Base-by-base conservation (phyloP, 164 flowering plant genomes). In the Protea cynaroides region DNA sequence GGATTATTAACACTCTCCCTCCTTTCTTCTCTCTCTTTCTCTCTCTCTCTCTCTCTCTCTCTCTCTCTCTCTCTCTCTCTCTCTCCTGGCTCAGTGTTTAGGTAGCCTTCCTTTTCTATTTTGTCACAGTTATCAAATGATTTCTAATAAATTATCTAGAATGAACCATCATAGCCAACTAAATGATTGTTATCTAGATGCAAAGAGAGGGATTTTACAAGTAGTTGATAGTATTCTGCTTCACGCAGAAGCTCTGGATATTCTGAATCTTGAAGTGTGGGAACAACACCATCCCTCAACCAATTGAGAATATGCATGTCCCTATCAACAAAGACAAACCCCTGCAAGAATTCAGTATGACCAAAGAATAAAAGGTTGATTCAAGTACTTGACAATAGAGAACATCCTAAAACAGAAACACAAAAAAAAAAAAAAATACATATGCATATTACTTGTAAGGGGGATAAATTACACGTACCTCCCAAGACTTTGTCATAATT, bases 261-360 rank as follows among this genome's bases (percentile, higher is more conserved):
- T 55, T 86, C 82, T 43, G 79, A 50, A n/a, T 88, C 94, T 25
- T 66, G 67, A 24, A 90, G 71, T 1, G 75, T 56, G 22, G 98
- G 97, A 77, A 90, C 78, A 54, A 81, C 82, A 36, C 97, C 98
- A 83, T 92, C 98, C 73, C 98, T 85, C 79, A 92, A 79, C 97
- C 97, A 92, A 65, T 92, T 92, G 22, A 92, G 76, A 58, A 92
- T 81, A 68, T 92, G 94, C 63, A 96, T 96, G 80, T 92, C 98
- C 77, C 98, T 87, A 79, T 92, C 97, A 71, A 92, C 82, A 81
- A 90, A 92, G 52, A 90, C 78, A 73, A 56, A 72, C n/a, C 94
- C 98, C 98, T 92, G 85, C 78, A 81, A 72, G 29, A 72, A 67
- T 52, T 54, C 63, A 73, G 56, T 63, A 66, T 62, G 36, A 67